Base-by-base conservation (phyloP, 23 red algal genomes). In the Gracilaria gracilis region DNA sequence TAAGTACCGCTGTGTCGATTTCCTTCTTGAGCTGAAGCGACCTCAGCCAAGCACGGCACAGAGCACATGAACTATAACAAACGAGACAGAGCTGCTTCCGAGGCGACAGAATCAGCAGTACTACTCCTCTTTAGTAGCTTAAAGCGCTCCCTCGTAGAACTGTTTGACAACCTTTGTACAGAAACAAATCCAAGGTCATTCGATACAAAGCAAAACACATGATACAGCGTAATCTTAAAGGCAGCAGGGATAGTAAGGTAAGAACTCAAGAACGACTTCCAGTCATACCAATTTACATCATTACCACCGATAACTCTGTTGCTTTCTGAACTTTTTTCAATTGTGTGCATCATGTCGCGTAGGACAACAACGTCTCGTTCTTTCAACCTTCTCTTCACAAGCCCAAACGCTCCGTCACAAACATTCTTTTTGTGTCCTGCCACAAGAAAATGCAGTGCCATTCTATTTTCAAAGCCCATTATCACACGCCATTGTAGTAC, bases 21-120 rank as follows among this genome's bases (percentile, higher is more conserved):
- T 55, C 66, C 31, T 87, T 87, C 83, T 46, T 87, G 62, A 33
- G 83, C 62, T 14, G 83, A 87, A 36, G 64, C 12, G 7, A 87
- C 66, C 2, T 25, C 1, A 35, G 48, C 44, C 37, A 47, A 75
- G 44, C 11, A 31, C 13, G 2, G n/a, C n/a, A 75, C 5, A 9
- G 6, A 4, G 19, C 9, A 1, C 0, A 9, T 37, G 7, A n/a
- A n/a, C 1, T 21, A 40, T 75, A 35, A 44, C 11, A 8, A 75
- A 21, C n/a, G n/a, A 19, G 2, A 0, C 6, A 75, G 5, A 3
- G 69, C 16, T 75, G 42, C 42, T 46, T 40, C 20, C 17, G 1
- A 0, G 6, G 44, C 20, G 21, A 75, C 20, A 3, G 23, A 40
- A 1, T 44, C 33, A n/a, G 9, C 35, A 4, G 37, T 47, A 13